Evolutionary conservation across 2,329 filamentous ascomycete genomes (phyloP).

Genomic region (Stachybotrys echinatus): DNA sequence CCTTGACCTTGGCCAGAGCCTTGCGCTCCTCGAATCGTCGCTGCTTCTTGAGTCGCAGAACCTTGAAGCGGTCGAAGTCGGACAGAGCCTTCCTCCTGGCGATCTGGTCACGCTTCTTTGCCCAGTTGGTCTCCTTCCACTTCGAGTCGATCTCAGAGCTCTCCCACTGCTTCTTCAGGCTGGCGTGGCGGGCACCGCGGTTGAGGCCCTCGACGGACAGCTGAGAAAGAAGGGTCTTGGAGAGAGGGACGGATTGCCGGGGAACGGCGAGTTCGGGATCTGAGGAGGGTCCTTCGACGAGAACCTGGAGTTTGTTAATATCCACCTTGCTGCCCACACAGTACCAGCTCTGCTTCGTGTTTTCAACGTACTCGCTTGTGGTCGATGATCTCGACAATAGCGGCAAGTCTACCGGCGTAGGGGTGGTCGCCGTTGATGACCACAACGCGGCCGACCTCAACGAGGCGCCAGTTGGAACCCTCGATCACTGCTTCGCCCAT

Average conservation of each 20-base stretch:
- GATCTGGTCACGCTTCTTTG: constrained; percentile 84
- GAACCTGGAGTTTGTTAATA: constrained; percentile 58
- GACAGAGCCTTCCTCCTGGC: constrained; percentile 85
- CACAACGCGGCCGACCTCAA: constrained; percentile 97
- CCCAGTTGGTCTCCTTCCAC: constrained; percentile 88
- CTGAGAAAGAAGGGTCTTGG: constrained; percentile 81
- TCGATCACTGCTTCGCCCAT: constrained; percentile 81
- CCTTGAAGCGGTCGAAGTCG: constrained; percentile 99
- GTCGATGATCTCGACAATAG: constrained; percentile 99
- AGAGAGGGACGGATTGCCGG: constrained; percentile 80
- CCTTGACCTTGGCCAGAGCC: constrained; percentile 89
- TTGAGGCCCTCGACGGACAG: constrained; percentile 83
- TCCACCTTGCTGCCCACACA: constrained; percentile 4
- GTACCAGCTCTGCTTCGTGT: constrained; percentile 5
- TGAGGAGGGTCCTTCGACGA: constrained; percentile 90
- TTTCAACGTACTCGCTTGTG: constrained; percentile 92
- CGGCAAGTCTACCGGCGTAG: constrained; percentile 79
- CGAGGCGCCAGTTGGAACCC: constrained; percentile 84
- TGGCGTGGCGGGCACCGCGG: constrained; percentile 75
- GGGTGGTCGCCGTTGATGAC: constrained; percentile 77
- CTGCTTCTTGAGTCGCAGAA: constrained; percentile 99
- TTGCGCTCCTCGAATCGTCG: constrained; percentile 97
- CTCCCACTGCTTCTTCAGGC: constrained; percentile 86
- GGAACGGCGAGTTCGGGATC: constrained; percentile 74
- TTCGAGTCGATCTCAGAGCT: constrained; percentile 86